Conservation (phyloP, 306 rosid genomes). For the Prinsepia uniflora region DNA sequence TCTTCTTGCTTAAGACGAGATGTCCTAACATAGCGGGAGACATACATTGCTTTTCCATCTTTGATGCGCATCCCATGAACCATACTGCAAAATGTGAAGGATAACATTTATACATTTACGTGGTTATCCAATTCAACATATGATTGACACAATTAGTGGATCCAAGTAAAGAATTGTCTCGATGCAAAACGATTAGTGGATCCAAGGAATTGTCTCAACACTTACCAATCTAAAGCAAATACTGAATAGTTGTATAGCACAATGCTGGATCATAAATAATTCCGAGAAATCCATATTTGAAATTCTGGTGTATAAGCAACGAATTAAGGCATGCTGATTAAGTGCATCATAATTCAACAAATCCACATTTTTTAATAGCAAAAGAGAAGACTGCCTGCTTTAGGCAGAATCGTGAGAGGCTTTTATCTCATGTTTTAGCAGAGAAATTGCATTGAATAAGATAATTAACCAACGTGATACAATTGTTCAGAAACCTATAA, state of each 20-base stretch:
- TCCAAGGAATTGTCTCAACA: background rate
- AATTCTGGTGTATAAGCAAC: background rate
- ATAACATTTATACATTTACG: background rate
- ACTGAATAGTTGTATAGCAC: background rate
- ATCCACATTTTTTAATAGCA: background rate
- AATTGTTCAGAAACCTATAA: conserved; percentile 19
- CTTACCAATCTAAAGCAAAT: background rate
- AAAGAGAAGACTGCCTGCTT: background rate
- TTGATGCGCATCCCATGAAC: conserved; percentile 91
- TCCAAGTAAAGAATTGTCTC: too few relatives aligned
- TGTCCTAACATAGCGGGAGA: conserved; percentile 76
- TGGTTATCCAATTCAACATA: background rate
- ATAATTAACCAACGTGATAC: background rate
- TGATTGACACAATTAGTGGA: background rate
- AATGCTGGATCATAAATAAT: background rate
- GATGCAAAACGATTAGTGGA: too few relatives aligned
- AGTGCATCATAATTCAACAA: background rate
- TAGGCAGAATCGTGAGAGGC: background rate
- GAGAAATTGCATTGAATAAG: background rate
- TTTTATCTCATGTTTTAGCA: background rate
- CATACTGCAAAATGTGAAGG: conserved; percentile 57
- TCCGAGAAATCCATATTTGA: background rate
- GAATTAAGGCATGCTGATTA: background rate
- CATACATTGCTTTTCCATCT: conserved; percentile 87
- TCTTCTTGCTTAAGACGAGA: conserved; percentile 92